Evolutionary conservation across 805 yeast genomes (phyloP).

Genomic region (Teunomyces atbi): DNA sequence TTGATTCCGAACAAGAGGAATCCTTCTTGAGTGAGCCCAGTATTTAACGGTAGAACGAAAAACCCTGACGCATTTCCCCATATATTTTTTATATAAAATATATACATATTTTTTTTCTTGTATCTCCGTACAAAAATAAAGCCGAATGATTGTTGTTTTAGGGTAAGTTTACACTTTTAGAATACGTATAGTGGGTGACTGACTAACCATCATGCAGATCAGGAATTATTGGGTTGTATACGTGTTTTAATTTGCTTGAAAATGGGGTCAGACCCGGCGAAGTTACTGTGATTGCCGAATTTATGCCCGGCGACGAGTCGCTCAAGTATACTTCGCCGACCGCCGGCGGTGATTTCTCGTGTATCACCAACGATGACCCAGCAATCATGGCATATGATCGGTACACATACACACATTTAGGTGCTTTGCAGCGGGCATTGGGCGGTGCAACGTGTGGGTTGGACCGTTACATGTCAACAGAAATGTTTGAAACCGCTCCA

Average conservation of each 20-base stretch:
- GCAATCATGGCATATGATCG: conserved; percentile 48
- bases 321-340: conserved; percentile 76
- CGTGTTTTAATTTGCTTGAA: conserved; percentile 49
- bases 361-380: conserved; percentile 56
- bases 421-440: conserved; percentile 39
- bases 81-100: background rate
- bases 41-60: background rate
- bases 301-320: conserved; percentile 76
- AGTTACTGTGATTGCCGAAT: conserved; percentile 61
- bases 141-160: conserved; percentile 17
- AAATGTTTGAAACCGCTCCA: conserved; percentile 55
- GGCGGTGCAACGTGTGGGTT: conserved; percentile 58
- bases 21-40: conserved; percentile 4
- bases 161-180: conserved; percentile 23
- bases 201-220: conserved; percentile 33
- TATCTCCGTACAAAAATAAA: no score
- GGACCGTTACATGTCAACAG: conserved; percentile 54
- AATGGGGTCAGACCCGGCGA: conserved; percentile 37
- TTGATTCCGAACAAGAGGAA: conserved; percentile 6
- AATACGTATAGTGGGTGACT: no score
- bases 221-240: conserved; percentile 68
- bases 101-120: no score
- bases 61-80: background rate
- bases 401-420: conserved; percentile 52
- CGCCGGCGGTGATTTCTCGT: conserved; percentile 51